These are phyloP conservation scores for Hericium rajendrae DNA, from an alignment of 768 basidiomycete species.

Conservation along the genomic window DNA sequence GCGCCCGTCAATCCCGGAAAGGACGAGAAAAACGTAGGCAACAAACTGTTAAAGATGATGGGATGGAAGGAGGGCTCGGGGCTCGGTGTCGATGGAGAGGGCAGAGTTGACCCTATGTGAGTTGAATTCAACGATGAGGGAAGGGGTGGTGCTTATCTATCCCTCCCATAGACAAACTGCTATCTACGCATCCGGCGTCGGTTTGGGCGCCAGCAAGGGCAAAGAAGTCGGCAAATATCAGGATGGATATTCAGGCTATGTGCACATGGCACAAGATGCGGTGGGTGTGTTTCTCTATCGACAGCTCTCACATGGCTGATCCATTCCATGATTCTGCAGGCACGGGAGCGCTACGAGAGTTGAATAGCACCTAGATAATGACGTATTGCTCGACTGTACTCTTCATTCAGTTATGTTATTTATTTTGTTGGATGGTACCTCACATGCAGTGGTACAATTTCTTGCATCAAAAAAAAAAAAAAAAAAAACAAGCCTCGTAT, in stretches of 20 bases:
- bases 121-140: constrained; percentile 16
- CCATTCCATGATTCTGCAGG: constrained; percentile 5
- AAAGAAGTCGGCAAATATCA: constrained; percentile 69
- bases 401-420: too few relatives aligned
- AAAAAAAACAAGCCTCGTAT: too few relatives aligned
- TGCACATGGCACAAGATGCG: constrained; percentile 63
- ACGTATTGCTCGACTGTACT: too few relatives aligned
- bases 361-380: background rate
- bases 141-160: background rate
- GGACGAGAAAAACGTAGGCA: constrained; percentile 83
- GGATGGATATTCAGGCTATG: constrained; percentile 61
- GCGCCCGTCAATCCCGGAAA: constrained; percentile 60
- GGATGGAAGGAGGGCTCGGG: constrained; percentile 92
- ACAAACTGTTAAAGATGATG: constrained; percentile 94
- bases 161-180: constrained; percentile 52
- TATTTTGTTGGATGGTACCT: too few relatives aligned
- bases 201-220: constrained; percentile 87
- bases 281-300: constrained; percentile 27
- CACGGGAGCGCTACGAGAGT: constrained; percentile 17
- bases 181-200: constrained; percentile 81
- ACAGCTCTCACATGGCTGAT: background rate
- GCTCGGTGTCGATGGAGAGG: constrained; percentile 73
- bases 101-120: constrained; percentile 81
- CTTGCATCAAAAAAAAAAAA: too few relatives aligned
- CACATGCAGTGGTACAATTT: too few relatives aligned